phyloP scores from a whole-genome alignment of 805 yeast species.

The Kuraishia borneana region DNA sequence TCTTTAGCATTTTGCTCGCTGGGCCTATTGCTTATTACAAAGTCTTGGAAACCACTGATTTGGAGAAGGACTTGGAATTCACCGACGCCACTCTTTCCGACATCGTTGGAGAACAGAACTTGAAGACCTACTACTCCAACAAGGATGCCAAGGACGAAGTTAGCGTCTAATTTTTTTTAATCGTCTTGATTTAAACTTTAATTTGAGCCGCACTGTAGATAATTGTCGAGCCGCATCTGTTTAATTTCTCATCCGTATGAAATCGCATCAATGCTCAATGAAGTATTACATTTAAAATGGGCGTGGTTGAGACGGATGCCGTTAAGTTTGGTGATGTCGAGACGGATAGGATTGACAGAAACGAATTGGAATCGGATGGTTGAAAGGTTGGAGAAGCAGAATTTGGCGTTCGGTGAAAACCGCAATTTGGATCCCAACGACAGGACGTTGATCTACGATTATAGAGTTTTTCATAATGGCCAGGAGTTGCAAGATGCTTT shows the following conservation, averaged over 20 bases:
- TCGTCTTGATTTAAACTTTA: too few relatives aligned
- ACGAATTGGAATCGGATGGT: slow-evolving; percentile 4
- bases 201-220: too few relatives aligned
- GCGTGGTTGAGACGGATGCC: too few relatives aligned
- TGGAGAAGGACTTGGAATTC: slow-evolving; percentile 9
- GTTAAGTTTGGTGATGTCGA: too few relatives aligned
- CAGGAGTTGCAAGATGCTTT: neutral
- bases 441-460: too few relatives aligned
- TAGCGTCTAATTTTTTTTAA: too few relatives aligned
- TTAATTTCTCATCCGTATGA: too few relatives aligned
- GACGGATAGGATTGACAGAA: slow-evolving; percentile 9
- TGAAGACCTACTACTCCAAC: neutral
- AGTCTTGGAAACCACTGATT: slow-evolving; percentile 31
- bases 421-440: too few relatives aligned
- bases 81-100: neutral
- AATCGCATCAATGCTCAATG: too few relatives aligned
- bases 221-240: too few relatives aligned
- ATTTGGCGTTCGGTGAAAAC: slow-evolving; percentile 8
- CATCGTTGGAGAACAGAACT: neutral
- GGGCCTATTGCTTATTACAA: slow-evolving; percentile 31
- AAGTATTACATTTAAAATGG: too few relatives aligned
- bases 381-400: slow-evolving; percentile 3
- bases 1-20: slow-evolving; percentile 35
- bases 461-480: too few relatives aligned
- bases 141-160: neutral